phyloP scores from a whole-genome alignment of 2,329 filamentous ascomycete genomes.

The Aspergillus spinulosporus region DNA sequence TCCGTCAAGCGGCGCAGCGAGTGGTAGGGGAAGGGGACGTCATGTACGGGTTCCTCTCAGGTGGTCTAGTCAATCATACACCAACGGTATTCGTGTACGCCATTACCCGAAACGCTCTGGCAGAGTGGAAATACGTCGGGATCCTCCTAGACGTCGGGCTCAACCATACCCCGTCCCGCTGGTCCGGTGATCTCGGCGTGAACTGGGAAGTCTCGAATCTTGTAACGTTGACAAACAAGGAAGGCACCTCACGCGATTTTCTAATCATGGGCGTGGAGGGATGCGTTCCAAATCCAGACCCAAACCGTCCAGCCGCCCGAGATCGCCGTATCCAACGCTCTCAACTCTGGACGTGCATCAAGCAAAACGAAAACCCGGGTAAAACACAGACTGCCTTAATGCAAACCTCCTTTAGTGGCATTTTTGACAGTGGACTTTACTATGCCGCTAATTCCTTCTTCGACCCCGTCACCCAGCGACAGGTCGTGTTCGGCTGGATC shows the following conservation, averaged over 20 bases:
- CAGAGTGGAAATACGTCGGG: constrained; percentile 50
- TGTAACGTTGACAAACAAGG: constrained; percentile 41
- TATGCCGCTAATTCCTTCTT: constrained; percentile 54
- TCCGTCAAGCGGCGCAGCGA: background rate
- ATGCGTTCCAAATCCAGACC: constrained; percentile 23
- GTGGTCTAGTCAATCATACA: constrained; percentile 44
- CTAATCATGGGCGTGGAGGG: constrained; percentile 52
- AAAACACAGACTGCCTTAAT: background rate
- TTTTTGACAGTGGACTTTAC: constrained; percentile 51
- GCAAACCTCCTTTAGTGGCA: constrained; percentile 44
- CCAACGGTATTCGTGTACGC: constrained; percentile 53
- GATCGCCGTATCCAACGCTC: constrained; percentile 31
- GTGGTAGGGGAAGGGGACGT: background rate
- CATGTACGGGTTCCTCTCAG: constrained; percentile 53
- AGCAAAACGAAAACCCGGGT: constrained; percentile 15
- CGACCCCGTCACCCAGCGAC: constrained; percentile 44
- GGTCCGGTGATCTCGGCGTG: constrained; percentile 53
- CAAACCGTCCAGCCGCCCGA: constrained; percentile 1
- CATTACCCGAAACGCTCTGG: constrained; percentile 42
- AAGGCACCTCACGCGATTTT: constrained; percentile 39
- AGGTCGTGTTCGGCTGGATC: constrained; percentile 54
- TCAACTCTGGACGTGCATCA: constrained; percentile 50
- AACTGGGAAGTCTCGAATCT: constrained; percentile 57
- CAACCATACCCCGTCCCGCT: constrained; percentile 44
- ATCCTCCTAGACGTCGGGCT: constrained; percentile 44